Percentiles rank a stretch among this genome's conserved stretches.
phyloP scores from a whole-genome alignment of 2,329 filamentous ascomycete genomes.

The Neofusicoccum cordaticola region DNA sequence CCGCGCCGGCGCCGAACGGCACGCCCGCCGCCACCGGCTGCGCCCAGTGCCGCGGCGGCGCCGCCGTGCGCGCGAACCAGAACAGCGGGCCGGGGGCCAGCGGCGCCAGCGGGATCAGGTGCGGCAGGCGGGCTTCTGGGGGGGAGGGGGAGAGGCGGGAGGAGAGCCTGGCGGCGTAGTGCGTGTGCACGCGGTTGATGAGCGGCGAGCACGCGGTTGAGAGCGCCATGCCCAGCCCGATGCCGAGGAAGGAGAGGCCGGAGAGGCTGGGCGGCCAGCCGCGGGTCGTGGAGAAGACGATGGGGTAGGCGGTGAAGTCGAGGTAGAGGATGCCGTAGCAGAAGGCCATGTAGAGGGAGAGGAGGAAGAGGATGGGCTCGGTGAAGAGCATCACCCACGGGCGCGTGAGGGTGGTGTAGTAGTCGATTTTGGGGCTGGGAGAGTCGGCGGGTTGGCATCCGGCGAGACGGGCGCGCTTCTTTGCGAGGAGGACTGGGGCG shows the following conservation, averaged over 20 bases:
- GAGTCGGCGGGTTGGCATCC: not conserved
- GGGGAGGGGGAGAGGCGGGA: constrained; percentile 50
- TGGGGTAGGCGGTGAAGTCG: constrained; percentile 86
- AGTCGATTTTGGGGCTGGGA: not conserved
- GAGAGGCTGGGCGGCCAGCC: constrained; percentile 73
- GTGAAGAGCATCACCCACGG: constrained; percentile 47
- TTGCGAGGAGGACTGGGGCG: constrained; percentile 48
- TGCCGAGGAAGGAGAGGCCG: constrained; percentile 76
- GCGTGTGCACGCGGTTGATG: constrained; percentile 70
- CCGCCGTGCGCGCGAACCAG: constrained; percentile 37
- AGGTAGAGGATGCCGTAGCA: constrained; percentile 86
- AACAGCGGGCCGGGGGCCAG: constrained; percentile 65
- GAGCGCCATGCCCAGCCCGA: constrained; percentile 54
- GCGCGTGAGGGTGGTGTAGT: constrained; percentile 20
- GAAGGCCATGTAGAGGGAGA: constrained; percentile 55
- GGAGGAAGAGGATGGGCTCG: constrained; percentile 73
- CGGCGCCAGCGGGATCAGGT: constrained; percentile 75
- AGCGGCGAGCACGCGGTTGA: constrained; percentile 51
- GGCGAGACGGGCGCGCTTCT: not conserved
- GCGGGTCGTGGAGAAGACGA: constrained; percentile 73
- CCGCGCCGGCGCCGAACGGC: constrained; percentile 77
- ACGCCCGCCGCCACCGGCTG: constrained; percentile 75
- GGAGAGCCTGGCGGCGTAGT: constrained; percentile 57
- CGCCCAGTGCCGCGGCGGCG: constrained; percentile 80
- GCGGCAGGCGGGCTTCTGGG: constrained; percentile 73